Base-by-base conservation (phyloP, 2,329 filamentous ascomycete genomes). In the Volutella citrinella region DNA sequence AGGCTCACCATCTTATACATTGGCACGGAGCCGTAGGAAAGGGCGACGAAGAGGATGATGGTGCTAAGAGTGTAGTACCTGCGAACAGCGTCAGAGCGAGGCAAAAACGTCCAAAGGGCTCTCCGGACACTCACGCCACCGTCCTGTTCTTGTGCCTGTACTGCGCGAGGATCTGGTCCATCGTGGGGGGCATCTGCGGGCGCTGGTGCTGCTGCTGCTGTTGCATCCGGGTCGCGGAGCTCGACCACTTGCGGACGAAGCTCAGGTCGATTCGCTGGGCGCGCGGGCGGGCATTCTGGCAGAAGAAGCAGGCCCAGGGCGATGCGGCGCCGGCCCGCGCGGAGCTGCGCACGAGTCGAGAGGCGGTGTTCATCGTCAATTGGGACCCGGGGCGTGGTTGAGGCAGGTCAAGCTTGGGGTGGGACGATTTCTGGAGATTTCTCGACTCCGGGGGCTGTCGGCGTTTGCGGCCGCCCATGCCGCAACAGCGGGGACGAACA, bases 11-110 rank as follows among this genome's bases (percentile, higher is more conserved):
- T 91, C 63, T 91, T 91, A 64, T 94, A 94, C 59, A 93, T 68
- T 3, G 87, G 87, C 30, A 93, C 87, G 10, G 84, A 88, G 48
- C 86, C 86, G 56, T 93, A 93, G 3, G 85, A 84, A 21, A 93
- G 66, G 5, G 85, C 85, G 14, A 89, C 82, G 6, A 86, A 90
- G 35, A 84, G 86, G 32, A 93, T 65, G 38, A 91, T 88, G 42
- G 87, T 69, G 57, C 84, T 88, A 43, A 90, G 62, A 11, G 81
- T 78, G 58, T 91, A 93, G 66, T 80, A 83, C 61, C 80, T 85
- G 34, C 20, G 20, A 8, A 12, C 8, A 8, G 8, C 20, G 12
- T 22, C 20, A 22, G 20, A 22, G 9, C 20, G 12, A 22, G 20
- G 8, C 12, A 8, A 25, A 5, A 20, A 5, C 13, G 8, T 9